Conservation (phyloP, 306 rosid species). For the barrel medic (Medicago truncatula) region DNA sequence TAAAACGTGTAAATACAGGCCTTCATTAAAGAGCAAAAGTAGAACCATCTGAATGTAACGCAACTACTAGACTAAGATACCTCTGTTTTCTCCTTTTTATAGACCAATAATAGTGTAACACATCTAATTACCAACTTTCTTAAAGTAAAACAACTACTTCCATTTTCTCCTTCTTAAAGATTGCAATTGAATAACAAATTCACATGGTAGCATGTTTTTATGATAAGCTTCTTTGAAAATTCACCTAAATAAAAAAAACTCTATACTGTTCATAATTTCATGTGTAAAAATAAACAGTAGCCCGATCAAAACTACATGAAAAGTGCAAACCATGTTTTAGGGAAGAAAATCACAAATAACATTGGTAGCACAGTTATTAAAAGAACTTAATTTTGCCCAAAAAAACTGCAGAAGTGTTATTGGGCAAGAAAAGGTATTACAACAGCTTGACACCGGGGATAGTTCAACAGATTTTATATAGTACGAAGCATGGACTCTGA, state of each 20-base stretch:
- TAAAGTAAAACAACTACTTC: not conserved
- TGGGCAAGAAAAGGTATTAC: not conserved
- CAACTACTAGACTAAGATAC: too few relatives aligned
- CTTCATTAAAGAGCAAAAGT: not conserved
- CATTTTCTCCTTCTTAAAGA: not conserved
- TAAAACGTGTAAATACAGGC: not conserved
- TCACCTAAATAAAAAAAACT: not conserved
- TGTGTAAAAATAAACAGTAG: not conserved
- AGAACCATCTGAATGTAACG: constrained; percentile 10
- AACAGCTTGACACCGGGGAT: not conserved
- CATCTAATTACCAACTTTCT: not conserved
- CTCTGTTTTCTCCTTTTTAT: too few relatives aligned
- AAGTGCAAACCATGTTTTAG: not conserved
- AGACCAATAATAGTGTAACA: too few relatives aligned
- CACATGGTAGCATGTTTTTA: not conserved
- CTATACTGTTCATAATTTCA: not conserved
- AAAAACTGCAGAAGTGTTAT: not conserved
- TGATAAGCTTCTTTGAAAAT: not conserved
- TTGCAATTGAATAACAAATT: not conserved
- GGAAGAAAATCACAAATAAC: not conserved
- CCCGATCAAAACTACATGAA: not conserved
- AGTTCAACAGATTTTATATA: not conserved
- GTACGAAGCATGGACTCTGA: not conserved
- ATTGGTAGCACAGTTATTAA: not conserved
- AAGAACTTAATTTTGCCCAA: not conserved